Percentiles rank a stretch among this genome's conserved stretches.
Evolutionary conservation across 805 yeast species (phyloP).

Genomic region (Saccharomycopsis synnaedendra): DNA sequence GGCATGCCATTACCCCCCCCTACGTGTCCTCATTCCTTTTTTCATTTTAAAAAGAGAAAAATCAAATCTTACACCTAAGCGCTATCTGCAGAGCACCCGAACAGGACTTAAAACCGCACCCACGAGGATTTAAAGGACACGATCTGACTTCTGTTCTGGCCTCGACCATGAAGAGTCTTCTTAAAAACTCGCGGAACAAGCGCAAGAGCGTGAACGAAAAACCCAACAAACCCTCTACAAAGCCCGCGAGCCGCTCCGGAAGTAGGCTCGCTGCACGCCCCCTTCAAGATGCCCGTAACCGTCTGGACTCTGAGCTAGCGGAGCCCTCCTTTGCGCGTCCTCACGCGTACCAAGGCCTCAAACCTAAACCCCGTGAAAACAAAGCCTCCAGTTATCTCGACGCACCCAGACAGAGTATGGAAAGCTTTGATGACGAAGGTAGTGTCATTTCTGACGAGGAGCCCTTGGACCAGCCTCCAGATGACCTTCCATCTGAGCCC

Average conservation of each 20-base stretch:
- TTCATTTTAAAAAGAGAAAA: too few species aligned
- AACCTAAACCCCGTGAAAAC: slow-evolving; percentile 3
- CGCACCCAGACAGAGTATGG: slow-evolving; percentile 2
- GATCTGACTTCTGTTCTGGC: too few species aligned
- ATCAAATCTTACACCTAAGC: too few species aligned
- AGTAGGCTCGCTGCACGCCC: slow-evolving; percentile 6
- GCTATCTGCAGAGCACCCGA: too few species aligned
- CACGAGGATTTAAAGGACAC: too few species aligned
- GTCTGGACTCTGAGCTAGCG: neutral
- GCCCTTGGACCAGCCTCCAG: neutral
- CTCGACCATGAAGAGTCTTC: slow-evolving; percentile 13
- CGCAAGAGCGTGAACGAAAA: slow-evolving; percentile 16
- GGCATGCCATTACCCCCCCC: neutral
- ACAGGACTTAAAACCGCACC: too few species aligned
- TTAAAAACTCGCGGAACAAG: slow-evolving; percentile 12
- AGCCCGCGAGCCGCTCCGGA: slow-evolving; percentile 5
- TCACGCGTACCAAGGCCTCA: neutral
- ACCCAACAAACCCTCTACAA: neutral
- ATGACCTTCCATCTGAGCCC: too few species aligned
- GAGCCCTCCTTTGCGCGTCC: too few species aligned
- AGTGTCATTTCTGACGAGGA: slow-evolving; percentile 11
- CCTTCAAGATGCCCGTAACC: slow-evolving; percentile 3
- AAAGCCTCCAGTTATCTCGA: slow-evolving; percentile 11
- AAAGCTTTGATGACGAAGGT: slow-evolving; percentile 7
- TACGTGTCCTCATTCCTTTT: neutral